Base-by-base conservation (phyloP, 441 rosid genomes). In the Jatropha podagrica region DNA sequence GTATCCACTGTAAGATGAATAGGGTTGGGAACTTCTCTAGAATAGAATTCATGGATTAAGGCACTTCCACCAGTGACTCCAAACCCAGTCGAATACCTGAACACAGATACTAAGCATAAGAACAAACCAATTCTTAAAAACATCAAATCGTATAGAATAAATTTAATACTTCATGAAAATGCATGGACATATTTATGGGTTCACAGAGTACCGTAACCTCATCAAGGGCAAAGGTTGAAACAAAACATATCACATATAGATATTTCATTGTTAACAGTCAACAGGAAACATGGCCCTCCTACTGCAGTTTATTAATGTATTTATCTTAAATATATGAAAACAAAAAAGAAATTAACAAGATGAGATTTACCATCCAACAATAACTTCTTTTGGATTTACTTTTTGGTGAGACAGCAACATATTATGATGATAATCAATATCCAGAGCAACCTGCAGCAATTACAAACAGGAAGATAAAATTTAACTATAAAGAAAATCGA, bases 61-160 rank as follows among this genome's bases (percentile, higher is more conserved):
- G 94, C 94, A 82, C 99, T 93, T 51, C 93, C 94, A 0, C 97
- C 98, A 65, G 84, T 93, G 72, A 96, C 98, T 75, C 99, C 97
- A 63, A 84, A 80, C 48, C 97, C 99, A 62, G 98, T 96, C 9
- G 99, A 96, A 79, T 91, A 96, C 98, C 98, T 96, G 69, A 48
- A 79, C 58, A 77, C 3, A 72, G 72, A 20, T 66, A 59, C 46
- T 72, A 71, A 56, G 15, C 68, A 72, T 67, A 69, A 64, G 27
- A 18, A 52, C 56, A 52, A 1, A 52, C 5, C 56, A 52, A 11
- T 52, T 52, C 56, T 52, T 52, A 15, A 56, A 10, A 62, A 48
- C 14, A 26, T n/a, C 9, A 37, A 62, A 65, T 13, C 3, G 2
- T 15, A 38, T 0, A 20, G 0, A 7, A 8, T 11, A 6, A 32